Evolutionary conservation across 208 protist genomes (phyloP), one percentile per base, ranked within the genome.

Genomic region (Balamuthia mandrillaris): DNA sequence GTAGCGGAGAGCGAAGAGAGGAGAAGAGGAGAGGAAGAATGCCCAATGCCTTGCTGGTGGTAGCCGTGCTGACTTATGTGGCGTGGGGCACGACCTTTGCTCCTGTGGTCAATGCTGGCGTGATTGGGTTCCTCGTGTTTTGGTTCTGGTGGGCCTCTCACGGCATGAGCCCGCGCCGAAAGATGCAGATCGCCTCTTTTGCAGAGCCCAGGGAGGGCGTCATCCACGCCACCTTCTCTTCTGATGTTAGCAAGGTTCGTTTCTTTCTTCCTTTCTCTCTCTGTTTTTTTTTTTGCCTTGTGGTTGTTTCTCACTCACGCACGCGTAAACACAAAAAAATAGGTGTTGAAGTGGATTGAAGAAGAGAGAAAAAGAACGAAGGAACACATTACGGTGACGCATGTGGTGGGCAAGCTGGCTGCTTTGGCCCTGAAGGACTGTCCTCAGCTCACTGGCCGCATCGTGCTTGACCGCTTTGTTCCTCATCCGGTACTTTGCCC

Each of bases 161-260:
- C 70, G 70, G 70, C 70, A 79, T 79, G 70, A 2, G 29, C 45
- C 6, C 44, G 4, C 70, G 70, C 27, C 18, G 70, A 14, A 79
- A 79, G 70, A 27, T 79, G 3, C 70, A 79, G 60, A 54, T 79
- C 47, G 70, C 70, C 3, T 60, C 70, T 3, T 79, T 42, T 42
- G 27, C 33, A 18, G 70, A 79, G 47, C 70, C 70, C 29, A 37
- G 7, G 14, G 70, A 79, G 31, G 70, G 70, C 29, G 31, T 14
- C 70, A 79, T 79, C 31, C 70, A 79, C 31, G 70, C 70, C 70
- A 79, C 52, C 47, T 60, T 79, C 70, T 79, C 70, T 5, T 49
- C 60, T 33, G 70, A 79, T 33, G 70, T 49, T 37, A 79, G 47
- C 45, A 79, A 79, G 70, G 70, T 74, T 12, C 18, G 9, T 24